These are phyloP conservation scores for Prunus padus DNA, from an alignment of 306 rosid species.

Conservation along the genomic window DNA sequence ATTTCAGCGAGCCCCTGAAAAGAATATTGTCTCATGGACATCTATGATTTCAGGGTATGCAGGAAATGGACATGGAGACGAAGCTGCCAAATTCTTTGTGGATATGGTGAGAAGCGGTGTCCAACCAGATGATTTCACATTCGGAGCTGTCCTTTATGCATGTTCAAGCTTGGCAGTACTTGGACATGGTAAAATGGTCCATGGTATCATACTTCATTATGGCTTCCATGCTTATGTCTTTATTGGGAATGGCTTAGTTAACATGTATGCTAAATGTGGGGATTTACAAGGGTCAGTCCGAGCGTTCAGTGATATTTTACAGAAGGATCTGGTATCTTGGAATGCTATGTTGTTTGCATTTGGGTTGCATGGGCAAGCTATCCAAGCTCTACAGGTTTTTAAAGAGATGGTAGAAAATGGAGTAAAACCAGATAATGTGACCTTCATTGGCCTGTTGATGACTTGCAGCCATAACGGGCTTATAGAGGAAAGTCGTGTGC, in stretches of 20 bases:
- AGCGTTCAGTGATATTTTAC: conserved; percentile 45
- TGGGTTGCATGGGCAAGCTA: conserved; percentile 62
- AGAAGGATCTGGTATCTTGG: conserved; percentile 78
- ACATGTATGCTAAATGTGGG: conserved; percentile 84
- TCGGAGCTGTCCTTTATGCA: conserved; percentile 77
- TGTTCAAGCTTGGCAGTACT: conserved; percentile 68
- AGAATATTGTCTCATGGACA: conserved; percentile 76
- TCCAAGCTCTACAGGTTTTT: conserved; percentile 43
- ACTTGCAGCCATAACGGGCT: conserved; percentile 85
- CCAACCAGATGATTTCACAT: conserved; percentile 63
- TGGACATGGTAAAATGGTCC: conserved; percentile 63
- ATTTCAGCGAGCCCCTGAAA: conserved; percentile 63
- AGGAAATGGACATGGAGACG: conserved; percentile 66
- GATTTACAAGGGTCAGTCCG: conserved; percentile 50
- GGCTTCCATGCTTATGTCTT: conserved; percentile 49
- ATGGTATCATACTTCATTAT: conserved; percentile 39
- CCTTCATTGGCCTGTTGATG: conserved; percentile 75
- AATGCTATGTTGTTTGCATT: conserved; percentile 76
- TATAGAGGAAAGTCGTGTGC: conserved; percentile 43
- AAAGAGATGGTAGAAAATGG: conserved; percentile 54
- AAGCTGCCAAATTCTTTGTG: conserved; percentile 59
- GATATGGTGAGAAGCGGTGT: conserved; percentile 51
- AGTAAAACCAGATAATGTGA: conserved; percentile 69
- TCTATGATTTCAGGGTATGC: conserved; percentile 71
- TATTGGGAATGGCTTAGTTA: conserved; percentile 70